Base-by-base conservation (phyloP, 2,329 filamentous ascomycete genomes). In the Cladorrhinum sp. region DNA sequence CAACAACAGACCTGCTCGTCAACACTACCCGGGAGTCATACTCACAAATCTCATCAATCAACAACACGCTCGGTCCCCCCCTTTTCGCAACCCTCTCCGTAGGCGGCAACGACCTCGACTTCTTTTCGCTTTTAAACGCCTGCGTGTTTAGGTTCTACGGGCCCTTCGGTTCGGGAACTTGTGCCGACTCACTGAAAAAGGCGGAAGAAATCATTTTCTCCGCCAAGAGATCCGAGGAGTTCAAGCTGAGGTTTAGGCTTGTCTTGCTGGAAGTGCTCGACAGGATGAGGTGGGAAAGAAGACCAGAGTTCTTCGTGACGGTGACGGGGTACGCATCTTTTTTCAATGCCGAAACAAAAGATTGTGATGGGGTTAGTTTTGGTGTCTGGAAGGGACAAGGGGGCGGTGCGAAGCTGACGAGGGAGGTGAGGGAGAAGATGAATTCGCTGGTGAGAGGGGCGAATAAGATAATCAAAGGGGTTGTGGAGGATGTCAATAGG, bases 61-160 rank as follows among this genome's bases (percentile, higher is more conserved):
- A 78, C 66, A 68, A 68, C 3, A 73, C 75, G 8, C 62, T 68
- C 49, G 10, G 12, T 49, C 29, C 24, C 20, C 8, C 53, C 38
- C 76, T 78, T 65, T 79, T 80, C 62, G 77, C 77, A 2, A 73
- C 79, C 0, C 70, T 81, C 5, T 79, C 77, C n/a, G 72, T 80
- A 29, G 78, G 78, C 51, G 78, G 78, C 16, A 81, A 80, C 67
- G 79, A 81, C 64, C 72, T 81, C 8, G 78, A 77, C 63, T 81
- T 80, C 71, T 81, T 79, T 63, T 75, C 77, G 38, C 76, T 81
- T 20, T 78, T 81, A 68, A 80, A 81, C 65, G 77, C 77, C 23
- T 81, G 79, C 65, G 75, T 81, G 16, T 80, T 81, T 63, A 74
- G 77, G 29, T 80, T 80, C 66, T 80, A 81, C 66, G 53, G 53